Percentiles rank a stretch among this genome's conserved stretches.
These are phyloP conservation scores for Scolecobasidium constrictum DNA, from an alignment of 2,329 filamentous ascomycete species.

Conservation along the genomic window DNA sequence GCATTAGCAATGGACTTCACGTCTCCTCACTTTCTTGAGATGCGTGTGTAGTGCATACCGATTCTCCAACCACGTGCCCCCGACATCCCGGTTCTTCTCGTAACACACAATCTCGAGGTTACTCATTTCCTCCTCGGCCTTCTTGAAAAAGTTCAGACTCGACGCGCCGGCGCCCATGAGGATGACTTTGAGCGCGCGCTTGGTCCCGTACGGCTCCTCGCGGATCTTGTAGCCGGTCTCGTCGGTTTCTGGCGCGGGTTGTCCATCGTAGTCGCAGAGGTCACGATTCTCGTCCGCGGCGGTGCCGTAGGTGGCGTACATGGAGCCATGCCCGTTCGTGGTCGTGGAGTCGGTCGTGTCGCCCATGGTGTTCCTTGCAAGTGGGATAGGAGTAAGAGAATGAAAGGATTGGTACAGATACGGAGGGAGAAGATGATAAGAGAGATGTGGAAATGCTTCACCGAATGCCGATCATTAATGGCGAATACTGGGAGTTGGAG, in stretches of 20 bases:
- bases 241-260: constrained; percentile 24
- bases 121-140: constrained; percentile 30
- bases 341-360: no score
- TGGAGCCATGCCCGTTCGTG: no score
- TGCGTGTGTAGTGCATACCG: constrained; percentile 16
- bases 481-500: no score
- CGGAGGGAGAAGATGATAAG: background rate
- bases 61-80: constrained; percentile 19
- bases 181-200: constrained; percentile 27
- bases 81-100: constrained; percentile 26
- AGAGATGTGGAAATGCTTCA: no score
- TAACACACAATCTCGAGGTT: constrained; percentile 28
- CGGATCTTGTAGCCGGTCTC: constrained; percentile 30
- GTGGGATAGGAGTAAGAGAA: background rate
- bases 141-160: constrained; percentile 31
- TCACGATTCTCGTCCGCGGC: constrained; percentile 3
- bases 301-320: constrained; percentile 6
- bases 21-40: background rate
- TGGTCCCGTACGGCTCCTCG: constrained; percentile 33
- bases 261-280: constrained; percentile 8
- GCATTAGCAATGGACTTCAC: no score
- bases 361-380: no score
- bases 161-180: constrained; percentile 34
- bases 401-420: background rate
- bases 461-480: no score